Evolutionary conservation across 2,329 filamentous ascomycete genomes (phyloP), one percentile per base, ranked within the genome.

Genomic region (Ploettnerulaceae sp.): DNA sequence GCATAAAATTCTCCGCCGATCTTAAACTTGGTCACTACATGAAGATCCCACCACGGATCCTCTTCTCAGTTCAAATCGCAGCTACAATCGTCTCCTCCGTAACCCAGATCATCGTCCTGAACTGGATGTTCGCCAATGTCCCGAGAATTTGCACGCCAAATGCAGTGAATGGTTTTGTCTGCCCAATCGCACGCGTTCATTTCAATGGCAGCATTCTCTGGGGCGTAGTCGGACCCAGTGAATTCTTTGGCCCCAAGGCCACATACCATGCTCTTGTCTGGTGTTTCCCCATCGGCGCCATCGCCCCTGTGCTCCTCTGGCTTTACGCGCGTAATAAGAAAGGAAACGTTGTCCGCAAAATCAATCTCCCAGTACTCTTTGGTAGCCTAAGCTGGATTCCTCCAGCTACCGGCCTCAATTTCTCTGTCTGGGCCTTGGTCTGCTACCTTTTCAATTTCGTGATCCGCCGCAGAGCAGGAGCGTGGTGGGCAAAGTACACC

Each of bases 401-500:
- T 0, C 89, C 89, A 0, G 89, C 89, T 2, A 86, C 84, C 0
- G 88, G 88, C 0, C 80, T 95, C 54, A 95, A 95, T 65, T 95
- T 93, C 63, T 87, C 82, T 1, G 84, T 91, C 33, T 94, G 89
- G 87, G 86, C 83, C 0, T 68, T 93, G 6, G 86, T 94, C 11
- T 93, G 86, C 69, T 94, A 84, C 65, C 57, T 88, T 33, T 95
- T 95, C 73, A 94, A 94, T 64, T 82, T 84, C 63, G 66, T 84
- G 50, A 76, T 94, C 60, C 81, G 82, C 62, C 78, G 78, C 26
- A 73, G 83, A 17, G 83, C 79, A 20, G 73, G 72, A 22, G 81
- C 79, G 1, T 95, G 89, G 89, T 94, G 89, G 89, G 81, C 80
- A 37, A 93, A 94, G 67, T 94, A 94, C 65, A 91, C 86, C 31